Evolutionary conservation across 2,329 filamentous ascomycete species (phyloP).

Genomic region (Aspergillus sp.): DNA sequence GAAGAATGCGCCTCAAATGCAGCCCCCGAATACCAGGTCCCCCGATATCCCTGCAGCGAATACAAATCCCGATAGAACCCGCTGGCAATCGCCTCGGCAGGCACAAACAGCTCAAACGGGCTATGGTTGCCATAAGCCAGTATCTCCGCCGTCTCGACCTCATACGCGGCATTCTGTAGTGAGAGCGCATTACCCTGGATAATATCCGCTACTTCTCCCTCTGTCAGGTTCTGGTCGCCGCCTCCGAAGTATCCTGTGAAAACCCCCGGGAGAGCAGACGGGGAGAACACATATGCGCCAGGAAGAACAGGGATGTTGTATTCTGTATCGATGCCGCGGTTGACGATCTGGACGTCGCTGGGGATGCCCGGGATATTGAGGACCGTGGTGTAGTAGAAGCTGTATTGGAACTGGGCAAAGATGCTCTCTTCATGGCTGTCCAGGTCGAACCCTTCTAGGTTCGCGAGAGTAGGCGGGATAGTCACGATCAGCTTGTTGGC

Average conservation of each 20-base stretch:
- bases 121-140: slow-evolving; percentile 21
- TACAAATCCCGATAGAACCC: not conserved
- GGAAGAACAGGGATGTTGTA: slow-evolving; percentile 13
- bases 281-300: slow-evolving; percentile 1
- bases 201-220: slow-evolving; percentile 3
- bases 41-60: not conserved
- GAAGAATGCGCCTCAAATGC: not conserved
- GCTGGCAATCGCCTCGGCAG: not conserved
- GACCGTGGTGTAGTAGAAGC: slow-evolving; percentile 32
- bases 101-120: slow-evolving; percentile 30
- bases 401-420: slow-evolving; percentile 30
- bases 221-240: not conserved
- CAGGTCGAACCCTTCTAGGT: slow-evolving; percentile 33
- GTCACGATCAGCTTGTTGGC: slow-evolving; percentile 39
- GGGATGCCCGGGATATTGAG: slow-evolving; percentile 28
- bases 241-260: not conserved
- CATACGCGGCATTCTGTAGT: slow-evolving; percentile 1
- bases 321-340: slow-evolving; percentile 7
- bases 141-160: slow-evolving; percentile 6
- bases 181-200: slow-evolving; percentile 5
- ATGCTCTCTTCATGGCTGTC: slow-evolving; percentile 29
- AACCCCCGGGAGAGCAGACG: not conserved
- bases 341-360: not conserved
- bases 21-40: not conserved
- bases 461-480: slow-evolving; percentile 34